A percentile compares a stretch with the other conserved stretches of the same genome.
Evolutionary conservation across 805 yeast genomes (phyloP).

Genomic region (Vanderwaltozyma polyspora): DNA sequence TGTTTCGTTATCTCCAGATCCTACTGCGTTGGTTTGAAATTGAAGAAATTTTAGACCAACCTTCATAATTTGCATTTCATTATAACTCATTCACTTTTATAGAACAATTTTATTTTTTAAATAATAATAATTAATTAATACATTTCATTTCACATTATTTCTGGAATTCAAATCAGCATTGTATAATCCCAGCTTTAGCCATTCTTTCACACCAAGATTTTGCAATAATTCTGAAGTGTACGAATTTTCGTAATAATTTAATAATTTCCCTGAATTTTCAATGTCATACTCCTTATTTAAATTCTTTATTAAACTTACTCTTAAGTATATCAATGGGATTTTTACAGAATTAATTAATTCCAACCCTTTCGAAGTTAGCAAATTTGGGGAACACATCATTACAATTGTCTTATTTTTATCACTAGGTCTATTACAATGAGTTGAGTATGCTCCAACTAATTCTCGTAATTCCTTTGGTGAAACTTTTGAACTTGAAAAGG

Average conservation of each 20-base stretch:
- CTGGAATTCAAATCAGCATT: no score
- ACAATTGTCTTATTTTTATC: constrained; percentile 14
- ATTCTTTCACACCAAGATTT: constrained; percentile 20
- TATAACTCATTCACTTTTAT: no score
- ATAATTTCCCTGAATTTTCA: constrained; percentile 17
- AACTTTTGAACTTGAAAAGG: constrained; percentile 18
- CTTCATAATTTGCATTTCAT: no score
- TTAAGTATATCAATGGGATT: constrained; percentile 23
- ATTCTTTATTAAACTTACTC: constrained; percentile 14
- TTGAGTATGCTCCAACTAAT: constrained; percentile 22
- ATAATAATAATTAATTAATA: no score
- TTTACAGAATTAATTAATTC: constrained; percentile 18
- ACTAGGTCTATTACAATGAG: constrained; percentile 8
- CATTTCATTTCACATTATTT: no score
- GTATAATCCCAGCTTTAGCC: constrained; percentile 17
- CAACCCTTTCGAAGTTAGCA: constrained; percentile 23
- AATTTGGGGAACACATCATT: constrained; percentile 25
- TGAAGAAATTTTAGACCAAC: not conserved
- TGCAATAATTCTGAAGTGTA: constrained; percentile 19
- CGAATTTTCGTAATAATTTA: constrained; percentile 25
- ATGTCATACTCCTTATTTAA: constrained; percentile 13
- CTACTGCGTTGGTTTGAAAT: constrained; percentile 30
- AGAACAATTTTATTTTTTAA: no score
- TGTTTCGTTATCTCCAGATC: constrained; percentile 35
- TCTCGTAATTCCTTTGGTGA: constrained; percentile 25